Conservation (phyloP, 768 basidiomycete genomes). For the Boletus vermiculosoides region DNA sequence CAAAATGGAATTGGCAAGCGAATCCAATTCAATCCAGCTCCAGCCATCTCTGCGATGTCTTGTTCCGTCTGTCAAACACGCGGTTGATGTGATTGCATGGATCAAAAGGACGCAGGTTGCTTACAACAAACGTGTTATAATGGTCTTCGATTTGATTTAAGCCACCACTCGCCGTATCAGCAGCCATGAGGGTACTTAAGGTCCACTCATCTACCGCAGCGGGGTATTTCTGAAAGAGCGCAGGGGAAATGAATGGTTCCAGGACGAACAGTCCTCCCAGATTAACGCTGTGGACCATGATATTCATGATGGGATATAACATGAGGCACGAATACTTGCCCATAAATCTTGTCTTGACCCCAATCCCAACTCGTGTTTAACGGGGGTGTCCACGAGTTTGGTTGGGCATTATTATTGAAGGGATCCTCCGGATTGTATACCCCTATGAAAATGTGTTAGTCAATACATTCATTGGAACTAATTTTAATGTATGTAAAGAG, state of each 20-base stretch:
- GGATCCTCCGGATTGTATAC: conserved; percentile 67
- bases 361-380: conserved; percentile 75
- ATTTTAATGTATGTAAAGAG: neutral
- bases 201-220: conserved; percentile 64
- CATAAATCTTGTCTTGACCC: conserved; percentile 58
- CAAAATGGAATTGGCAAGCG: conserved; percentile 82
- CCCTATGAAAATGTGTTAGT: conserved; percentile 41
- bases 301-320: conserved; percentile 4
- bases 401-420: conserved; percentile 69
- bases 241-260: conserved; percentile 76
- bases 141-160: conserved; percentile 69
- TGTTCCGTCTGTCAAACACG: conserved; percentile 64
- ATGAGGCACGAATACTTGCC: conserved; percentile 39
- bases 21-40: conserved; percentile 83
- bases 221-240: conserved; percentile 59
- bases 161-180: conserved; percentile 61
- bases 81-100: neutral
- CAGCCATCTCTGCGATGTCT: conserved; percentile 88
- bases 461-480: neutral
- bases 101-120: conserved; percentile 26
- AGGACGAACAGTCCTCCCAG: conserved; percentile 73
- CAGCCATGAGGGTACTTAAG: conserved; percentile 62
- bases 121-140: conserved; percentile 79
- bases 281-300: conserved; percentile 49
- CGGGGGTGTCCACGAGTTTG: conserved; percentile 79